phyloP scores from a whole-genome alignment of 345 rosid species.

The Draba incana region DNA sequence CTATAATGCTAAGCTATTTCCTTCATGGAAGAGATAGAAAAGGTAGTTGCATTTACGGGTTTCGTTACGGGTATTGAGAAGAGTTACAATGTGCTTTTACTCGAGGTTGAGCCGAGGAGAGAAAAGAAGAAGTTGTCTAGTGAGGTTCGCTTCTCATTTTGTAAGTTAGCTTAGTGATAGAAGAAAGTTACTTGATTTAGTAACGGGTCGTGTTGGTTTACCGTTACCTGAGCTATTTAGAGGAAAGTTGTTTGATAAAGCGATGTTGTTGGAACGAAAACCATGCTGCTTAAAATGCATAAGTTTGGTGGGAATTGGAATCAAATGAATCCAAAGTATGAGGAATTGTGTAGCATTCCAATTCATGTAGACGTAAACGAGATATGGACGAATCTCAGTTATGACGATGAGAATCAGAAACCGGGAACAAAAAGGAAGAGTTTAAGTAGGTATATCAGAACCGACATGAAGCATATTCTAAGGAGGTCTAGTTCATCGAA shows the following conservation, averaged over 20 bases:
- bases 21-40: conserved; percentile 72
- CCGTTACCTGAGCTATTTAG: conserved; percentile 46
- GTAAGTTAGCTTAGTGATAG: conserved; percentile 66
- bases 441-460: conserved; percentile 53
- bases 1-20: conserved; percentile 28
- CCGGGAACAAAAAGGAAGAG: conserved; percentile 48
- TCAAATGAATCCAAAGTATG: conserved; percentile 44
- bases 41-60: conserved; percentile 60
- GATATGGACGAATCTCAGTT: conserved; percentile 49
- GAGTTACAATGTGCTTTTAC: conserved; percentile 70
- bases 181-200: conserved; percentile 70
- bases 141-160: conserved; percentile 49
- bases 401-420: conserved; percentile 45
- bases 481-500: conserved; percentile 48
- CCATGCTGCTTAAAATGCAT: conserved; percentile 46
- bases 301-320: too few relatives aligned
- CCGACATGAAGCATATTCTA: conserved; percentile 58
- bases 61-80: conserved; percentile 52
- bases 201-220: conserved; percentile 54
- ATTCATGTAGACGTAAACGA: conserved; percentile 51
- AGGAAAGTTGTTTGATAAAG: conserved; percentile 57
- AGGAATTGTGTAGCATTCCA: conserved; percentile 43
- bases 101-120: conserved; percentile 67
- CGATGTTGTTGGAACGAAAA: conserved; percentile 54
- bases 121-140: too few relatives aligned